These are phyloP conservation scores for Asterochloris sp. DNA, from an alignment of 139 green algal species.

Conservation along the genomic window DNA sequence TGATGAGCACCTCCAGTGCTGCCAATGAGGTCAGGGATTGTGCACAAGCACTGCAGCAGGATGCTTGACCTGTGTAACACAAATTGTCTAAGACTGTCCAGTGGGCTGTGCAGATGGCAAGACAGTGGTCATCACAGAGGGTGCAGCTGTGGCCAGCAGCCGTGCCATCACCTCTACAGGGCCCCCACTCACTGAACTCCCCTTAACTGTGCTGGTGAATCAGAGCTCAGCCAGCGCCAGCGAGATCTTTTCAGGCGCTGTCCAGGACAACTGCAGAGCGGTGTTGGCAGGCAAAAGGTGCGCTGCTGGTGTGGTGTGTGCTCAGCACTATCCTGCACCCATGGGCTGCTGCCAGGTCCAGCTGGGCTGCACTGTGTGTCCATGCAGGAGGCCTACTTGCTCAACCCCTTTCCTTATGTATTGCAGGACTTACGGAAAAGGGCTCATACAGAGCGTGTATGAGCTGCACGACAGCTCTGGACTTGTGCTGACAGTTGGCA, in stretches of 20 bases:
- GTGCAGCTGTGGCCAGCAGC: not conserved
- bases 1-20: too few relatives aligned
- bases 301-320: not conserved
- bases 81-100: too few relatives aligned
- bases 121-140: constrained; percentile 73
- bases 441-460: constrained; percentile 96
- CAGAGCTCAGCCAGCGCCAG: constrained; percentile 77
- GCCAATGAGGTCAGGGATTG: too few relatives aligned
- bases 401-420: not conserved
- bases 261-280: constrained; percentile 93
- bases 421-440: constrained; percentile 90
- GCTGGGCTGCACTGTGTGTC: too few relatives aligned
- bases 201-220: constrained; percentile 84
- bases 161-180: constrained; percentile 23
- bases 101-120: constrained; percentile 27
- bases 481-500: constrained; percentile 90
- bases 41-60: too few relatives aligned
- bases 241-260: constrained; percentile 90
- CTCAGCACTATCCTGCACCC: not conserved
- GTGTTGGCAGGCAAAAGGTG: constrained; percentile 69
- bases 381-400: not conserved
- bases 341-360: too few relatives aligned
- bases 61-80: too few relatives aligned
- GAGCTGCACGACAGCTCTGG: constrained; percentile 87
- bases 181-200: constrained; percentile 28